Evolutionary conservation across 2,329 filamentous ascomycete species (phyloP).

Genomic region (Ophiocordyceps camponoti-rufipedis): DNA sequence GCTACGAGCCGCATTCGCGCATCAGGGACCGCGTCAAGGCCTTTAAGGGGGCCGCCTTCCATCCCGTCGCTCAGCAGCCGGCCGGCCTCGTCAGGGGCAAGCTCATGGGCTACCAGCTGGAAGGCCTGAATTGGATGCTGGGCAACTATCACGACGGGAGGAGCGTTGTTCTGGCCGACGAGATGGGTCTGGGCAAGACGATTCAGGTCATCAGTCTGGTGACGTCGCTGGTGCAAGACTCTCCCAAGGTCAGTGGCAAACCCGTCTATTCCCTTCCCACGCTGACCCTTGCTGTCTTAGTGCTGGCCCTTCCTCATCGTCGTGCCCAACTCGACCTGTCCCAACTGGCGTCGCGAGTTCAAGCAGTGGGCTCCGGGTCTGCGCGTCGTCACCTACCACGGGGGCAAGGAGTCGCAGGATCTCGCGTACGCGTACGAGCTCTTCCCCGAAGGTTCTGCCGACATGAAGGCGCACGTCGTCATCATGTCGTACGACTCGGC

Average conservation of each 20-base stretch:
- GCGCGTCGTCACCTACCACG: conserved; percentile 85
- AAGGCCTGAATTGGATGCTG: conserved; percentile 89
- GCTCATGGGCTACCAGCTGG: conserved; percentile 83
- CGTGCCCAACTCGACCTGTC: conserved; percentile 84
- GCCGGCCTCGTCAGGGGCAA: conserved; percentile 55
- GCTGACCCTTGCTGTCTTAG: conserved; percentile 7
- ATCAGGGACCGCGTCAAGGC: conserved; percentile 51
- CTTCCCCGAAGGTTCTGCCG: conserved; percentile 46
- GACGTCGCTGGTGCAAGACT: conserved; percentile 49
- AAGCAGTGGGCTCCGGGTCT: conserved; percentile 80
- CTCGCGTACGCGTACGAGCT: conserved; percentile 72
- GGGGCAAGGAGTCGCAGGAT: conserved; percentile 53
- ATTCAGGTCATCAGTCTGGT: conserved; percentile 81
- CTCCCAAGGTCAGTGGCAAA: conserved; percentile 22
- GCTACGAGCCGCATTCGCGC: conserved; percentile 30
- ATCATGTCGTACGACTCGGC: conserved; percentile 91
- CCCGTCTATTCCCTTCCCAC: not conserved
- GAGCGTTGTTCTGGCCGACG: conserved; percentile 85
- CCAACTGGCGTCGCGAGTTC: conserved; percentile 96
- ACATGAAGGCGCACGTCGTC: conserved; percentile 76
- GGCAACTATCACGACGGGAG: conserved; percentile 70
- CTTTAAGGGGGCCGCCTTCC: conserved; percentile 50
- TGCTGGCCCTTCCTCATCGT: conserved; percentile 90
- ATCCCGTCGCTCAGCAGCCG: conserved; percentile 55
- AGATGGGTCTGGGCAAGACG: conserved; percentile 97